These are phyloP conservation scores for Artemisia annua DNA, from an alignment of 129 eudicot genomes.

Conservation along the genomic window DNA sequence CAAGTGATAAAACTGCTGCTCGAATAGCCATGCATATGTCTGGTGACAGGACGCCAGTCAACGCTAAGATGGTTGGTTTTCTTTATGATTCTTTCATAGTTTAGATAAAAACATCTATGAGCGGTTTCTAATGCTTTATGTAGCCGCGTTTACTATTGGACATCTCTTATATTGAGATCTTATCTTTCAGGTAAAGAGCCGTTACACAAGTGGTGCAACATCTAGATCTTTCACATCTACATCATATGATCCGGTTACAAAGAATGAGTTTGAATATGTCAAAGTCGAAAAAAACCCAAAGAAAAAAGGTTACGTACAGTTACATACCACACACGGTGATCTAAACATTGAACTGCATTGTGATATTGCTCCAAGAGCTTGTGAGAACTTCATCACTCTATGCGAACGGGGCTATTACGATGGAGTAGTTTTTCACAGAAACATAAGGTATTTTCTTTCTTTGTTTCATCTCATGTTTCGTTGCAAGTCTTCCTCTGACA, in stretches of 20 bases:
- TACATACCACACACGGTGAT: slow-evolving; percentile 96
- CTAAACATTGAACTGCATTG: slow-evolving; percentile 93
- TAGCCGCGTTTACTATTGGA: background rate
- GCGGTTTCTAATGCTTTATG: background rate
- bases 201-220: slow-evolving; percentile 94
- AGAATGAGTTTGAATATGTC: slow-evolving; percentile 82
- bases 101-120: background rate
- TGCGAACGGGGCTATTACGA: slow-evolving; percentile 94
- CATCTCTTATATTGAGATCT: background rate
- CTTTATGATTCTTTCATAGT: background rate
- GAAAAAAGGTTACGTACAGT: slow-evolving; percentile 83
- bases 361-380: slow-evolving; percentile 93
- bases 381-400: slow-evolving; percentile 92
- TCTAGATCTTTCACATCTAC: slow-evolving; percentile 97
- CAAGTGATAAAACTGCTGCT: slow-evolving; percentile 93
- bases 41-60: slow-evolving; percentile 85
- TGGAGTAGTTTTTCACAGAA: slow-evolving; percentile 90
- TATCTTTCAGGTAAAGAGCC: slow-evolving; percentile 75
- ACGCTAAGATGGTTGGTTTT: slow-evolving; percentile 81
- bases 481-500: background rate
- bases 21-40: slow-evolving; percentile 97
- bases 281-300: slow-evolving; percentile 89
- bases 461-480: background rate
- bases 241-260: slow-evolving; percentile 85
- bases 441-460: slow-evolving; percentile 55